Conservation (phyloP, 768 basidiomycete genomes). For the Suillus discolor region DNA sequence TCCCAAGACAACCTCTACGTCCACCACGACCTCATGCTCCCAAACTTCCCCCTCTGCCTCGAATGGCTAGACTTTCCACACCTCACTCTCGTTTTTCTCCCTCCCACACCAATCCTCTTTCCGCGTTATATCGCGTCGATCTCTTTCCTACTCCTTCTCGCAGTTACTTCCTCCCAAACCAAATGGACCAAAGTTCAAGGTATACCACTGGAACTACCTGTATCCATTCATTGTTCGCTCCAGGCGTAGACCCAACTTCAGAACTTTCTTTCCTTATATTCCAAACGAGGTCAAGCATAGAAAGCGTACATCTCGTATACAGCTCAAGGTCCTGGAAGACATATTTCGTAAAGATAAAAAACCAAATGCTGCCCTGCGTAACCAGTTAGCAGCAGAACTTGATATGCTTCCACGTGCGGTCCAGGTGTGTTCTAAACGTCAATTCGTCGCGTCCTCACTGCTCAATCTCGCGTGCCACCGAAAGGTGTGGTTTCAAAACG, state of each 20-base stretch:
- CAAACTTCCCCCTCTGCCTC: constrained; percentile 96
- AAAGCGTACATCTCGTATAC: constrained; percentile 84
- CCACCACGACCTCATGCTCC: constrained; percentile 97
- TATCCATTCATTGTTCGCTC: constrained; percentile 50
- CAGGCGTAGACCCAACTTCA: constrained; percentile 72
- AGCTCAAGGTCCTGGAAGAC: constrained; percentile 87
- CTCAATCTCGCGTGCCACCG: constrained; percentile 20
- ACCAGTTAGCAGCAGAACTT: constrained; percentile 77
- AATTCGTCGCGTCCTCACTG: constrained; percentile 23
- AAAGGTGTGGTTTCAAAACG: constrained; percentile 92
- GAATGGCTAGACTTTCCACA: constrained; percentile 98
- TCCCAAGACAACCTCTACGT: constrained; percentile 89
- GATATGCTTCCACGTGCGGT: constrained; percentile 95
- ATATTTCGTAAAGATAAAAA: constrained; percentile 88
- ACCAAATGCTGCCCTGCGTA: constrained; percentile 81
- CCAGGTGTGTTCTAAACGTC: constrained; percentile 60
- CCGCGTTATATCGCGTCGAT: constrained; percentile 27
- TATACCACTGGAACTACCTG: constrained; percentile 36
- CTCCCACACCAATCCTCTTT: constrained; percentile 26
- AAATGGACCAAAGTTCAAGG: constrained; percentile 33
- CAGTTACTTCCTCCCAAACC: constrained; percentile 24
- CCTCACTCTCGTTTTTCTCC: constrained; percentile 43
- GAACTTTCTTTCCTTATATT: constrained; percentile 85
- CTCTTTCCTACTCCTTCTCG: constrained; percentile 10
- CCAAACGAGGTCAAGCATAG: constrained; percentile 95